Evolutionary conservation across 495 filamentous ascomycete genomes (phyloP), one percentile per base, ranked within the genome.

Genomic region (Penicillium cosmopolitanum): DNA sequence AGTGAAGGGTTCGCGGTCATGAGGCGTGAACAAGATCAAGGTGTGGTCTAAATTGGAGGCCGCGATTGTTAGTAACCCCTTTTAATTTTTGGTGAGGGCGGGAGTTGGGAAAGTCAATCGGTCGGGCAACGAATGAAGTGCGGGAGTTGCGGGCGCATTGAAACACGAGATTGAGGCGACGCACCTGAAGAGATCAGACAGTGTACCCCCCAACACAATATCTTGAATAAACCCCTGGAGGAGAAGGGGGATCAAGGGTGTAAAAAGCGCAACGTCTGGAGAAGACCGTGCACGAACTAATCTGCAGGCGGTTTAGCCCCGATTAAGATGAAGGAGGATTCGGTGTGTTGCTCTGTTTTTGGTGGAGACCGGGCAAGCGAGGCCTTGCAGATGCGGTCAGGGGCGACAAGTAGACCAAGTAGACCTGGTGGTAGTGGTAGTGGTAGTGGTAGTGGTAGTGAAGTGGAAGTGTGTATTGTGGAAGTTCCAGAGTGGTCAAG

Each of bases 291-390:
- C 64, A 64, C 61, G 42, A 31, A 38, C 58, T 62, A 63, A 35
- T 51, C 60, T 58, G 28, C 19, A 53, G 35, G 23, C 15, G 52
- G 64, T 51, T 60, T 67, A 67, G 65, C 62, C 58, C 38, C 62
- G 59, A 61, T 56, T 64, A 67, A 65, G 62, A 65, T 67, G 65
- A 67, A 67, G 62, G 65, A 56, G 61, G 57, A 58, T 57, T 60
- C 40, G 55, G 55, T 38, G 46, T 3, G 46, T 28, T 48, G 46
- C 46, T 44, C n/a, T 48, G 46, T 48, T 28, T 23, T 48, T 48
- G 46, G 46, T 48, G 46, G 46, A 48, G 46, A 48, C 46, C 9
- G 9, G 46, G 46, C 46, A 48, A 48, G 46, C 46, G 46, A 48
- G 46, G 46, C 46, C 46, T 48, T 48, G 46, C 46, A 48, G 46